Conservation (phyloP, 73 alveolate genomes). For the Paramecium pentaurelia region DNA sequence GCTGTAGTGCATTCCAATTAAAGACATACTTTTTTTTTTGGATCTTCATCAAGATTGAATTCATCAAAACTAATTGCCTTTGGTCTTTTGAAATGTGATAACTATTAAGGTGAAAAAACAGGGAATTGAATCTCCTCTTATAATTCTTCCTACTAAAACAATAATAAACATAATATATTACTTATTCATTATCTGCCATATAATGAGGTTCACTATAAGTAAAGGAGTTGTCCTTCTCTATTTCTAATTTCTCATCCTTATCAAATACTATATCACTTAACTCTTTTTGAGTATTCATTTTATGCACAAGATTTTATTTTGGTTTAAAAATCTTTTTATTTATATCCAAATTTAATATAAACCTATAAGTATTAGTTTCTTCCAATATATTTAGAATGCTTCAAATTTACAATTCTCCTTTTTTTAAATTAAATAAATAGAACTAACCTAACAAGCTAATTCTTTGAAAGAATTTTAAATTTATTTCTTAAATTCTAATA, state of each 20-base stretch:
- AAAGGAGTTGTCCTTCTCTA: background rate
- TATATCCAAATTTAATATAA: background rate
- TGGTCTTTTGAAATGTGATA: background rate
- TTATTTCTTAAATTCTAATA: too few relatives aligned
- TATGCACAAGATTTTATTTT: conserved; percentile 22
- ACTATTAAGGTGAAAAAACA: background rate
- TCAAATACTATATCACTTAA: background rate
- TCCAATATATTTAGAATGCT: background rate
- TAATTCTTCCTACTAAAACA: background rate
- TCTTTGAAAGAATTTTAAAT: background rate
- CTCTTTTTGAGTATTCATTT: background rate
- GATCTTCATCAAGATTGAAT: conserved; percentile 5
- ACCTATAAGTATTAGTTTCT: background rate
- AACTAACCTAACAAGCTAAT: too few relatives aligned
- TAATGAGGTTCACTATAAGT: background rate
- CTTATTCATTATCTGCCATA: background rate
- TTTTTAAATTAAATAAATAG: background rate
- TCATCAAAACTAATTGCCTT: background rate
- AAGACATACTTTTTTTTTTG: background rate
- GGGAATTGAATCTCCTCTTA: background rate
- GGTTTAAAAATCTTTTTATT: conserved; percentile 5
- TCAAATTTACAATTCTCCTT: background rate
- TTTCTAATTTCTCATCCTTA: background rate
- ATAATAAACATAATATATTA: background rate
- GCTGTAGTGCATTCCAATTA: background rate